Conservation (phyloP, 2,329 filamentous ascomycete genomes). For the Penicillium sp. region DNA sequence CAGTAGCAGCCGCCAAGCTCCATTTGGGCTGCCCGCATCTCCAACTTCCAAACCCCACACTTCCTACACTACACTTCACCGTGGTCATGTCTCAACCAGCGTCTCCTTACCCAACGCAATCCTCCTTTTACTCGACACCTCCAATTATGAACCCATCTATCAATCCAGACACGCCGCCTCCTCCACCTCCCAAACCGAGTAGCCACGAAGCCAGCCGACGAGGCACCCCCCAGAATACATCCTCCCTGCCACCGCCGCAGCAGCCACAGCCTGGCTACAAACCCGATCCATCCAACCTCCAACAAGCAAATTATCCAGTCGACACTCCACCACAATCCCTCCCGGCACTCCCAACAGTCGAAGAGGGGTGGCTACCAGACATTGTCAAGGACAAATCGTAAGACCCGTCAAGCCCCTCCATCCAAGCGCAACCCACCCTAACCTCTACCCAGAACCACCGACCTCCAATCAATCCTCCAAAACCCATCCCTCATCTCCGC, state of each 20-base stretch:
- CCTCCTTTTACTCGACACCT: constrained; percentile 27
- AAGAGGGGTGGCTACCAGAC: constrained; percentile 74
- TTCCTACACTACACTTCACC: neutral
- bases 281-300: constrained; percentile 20
- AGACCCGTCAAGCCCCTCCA: constrained; percentile 32
- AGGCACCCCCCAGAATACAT: constrained; percentile 60
- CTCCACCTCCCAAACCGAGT: constrained; percentile 71
- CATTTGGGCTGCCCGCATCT: constrained; percentile 15
- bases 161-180: constrained; percentile 62
- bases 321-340: constrained; percentile 15
- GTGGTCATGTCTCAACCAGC: constrained; percentile 30
- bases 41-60: constrained; percentile 16
- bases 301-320: neutral
- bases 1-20: constrained; percentile 17
- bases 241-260: constrained; percentile 48
- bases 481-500: constrained; percentile 69
- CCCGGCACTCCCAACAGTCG: constrained; percentile 45
- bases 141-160: constrained; percentile 33
- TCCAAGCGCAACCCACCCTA: neutral
- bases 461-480: constrained; percentile 76
- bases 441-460: constrained; percentile 29
- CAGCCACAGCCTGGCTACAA: constrained; percentile 37
- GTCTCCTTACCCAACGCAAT: constrained; percentile 28
- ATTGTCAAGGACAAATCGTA: constrained; percentile 81
- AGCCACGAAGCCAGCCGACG: constrained; percentile 69